Percentiles rank a stretch among this genome's conserved stretches.
These are phyloP conservation scores for Mycosarcoma maydis DNA, from an alignment of 1,284 basidiomycete genomes.

Conservation along the genomic window DNA sequence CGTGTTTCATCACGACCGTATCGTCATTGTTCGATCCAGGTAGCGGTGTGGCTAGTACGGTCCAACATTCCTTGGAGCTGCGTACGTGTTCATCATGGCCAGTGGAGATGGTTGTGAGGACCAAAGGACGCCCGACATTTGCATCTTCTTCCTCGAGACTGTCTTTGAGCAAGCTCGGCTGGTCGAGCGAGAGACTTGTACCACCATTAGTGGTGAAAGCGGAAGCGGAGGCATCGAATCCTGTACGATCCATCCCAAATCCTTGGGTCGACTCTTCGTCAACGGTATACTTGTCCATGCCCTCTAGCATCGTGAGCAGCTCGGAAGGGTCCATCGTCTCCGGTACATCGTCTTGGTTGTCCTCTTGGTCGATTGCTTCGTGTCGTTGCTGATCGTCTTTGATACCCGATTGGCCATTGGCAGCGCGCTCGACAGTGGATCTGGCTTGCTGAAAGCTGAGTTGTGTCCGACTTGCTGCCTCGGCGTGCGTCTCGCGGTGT, in stretches of 20 bases:
- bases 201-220: constrained; percentile 61
- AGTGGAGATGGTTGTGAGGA: constrained; percentile 70
- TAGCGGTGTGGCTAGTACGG: constrained; percentile 14
- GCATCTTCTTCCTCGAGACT: constrained; percentile 85
- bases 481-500: background rate
- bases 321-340: constrained; percentile 89
- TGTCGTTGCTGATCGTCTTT: constrained; percentile 5
- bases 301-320: constrained; percentile 79
- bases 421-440: constrained; percentile 8
- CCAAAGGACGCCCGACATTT: constrained; percentile 73
- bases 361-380: constrained; percentile 38
- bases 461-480: constrained; percentile 5
- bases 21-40: background rate
- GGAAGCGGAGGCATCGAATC: constrained; percentile 1
- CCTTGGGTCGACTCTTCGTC: constrained; percentile 71
- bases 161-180: constrained; percentile 78
- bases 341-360: constrained; percentile 75
- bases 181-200: constrained; percentile 18
- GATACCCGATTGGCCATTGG: constrained; percentile 1
- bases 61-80: constrained; percentile 1
- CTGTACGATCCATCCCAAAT: constrained; percentile 47
- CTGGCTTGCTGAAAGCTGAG: constrained; percentile 33
- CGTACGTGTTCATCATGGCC: background rate
- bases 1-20: constrained; percentile 76
- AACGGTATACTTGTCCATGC: constrained; percentile 83